These are phyloP conservation scores for Podaxis sp. DNA, from an alignment of 768 basidiomycete species.

Conservation along the genomic window DNA sequence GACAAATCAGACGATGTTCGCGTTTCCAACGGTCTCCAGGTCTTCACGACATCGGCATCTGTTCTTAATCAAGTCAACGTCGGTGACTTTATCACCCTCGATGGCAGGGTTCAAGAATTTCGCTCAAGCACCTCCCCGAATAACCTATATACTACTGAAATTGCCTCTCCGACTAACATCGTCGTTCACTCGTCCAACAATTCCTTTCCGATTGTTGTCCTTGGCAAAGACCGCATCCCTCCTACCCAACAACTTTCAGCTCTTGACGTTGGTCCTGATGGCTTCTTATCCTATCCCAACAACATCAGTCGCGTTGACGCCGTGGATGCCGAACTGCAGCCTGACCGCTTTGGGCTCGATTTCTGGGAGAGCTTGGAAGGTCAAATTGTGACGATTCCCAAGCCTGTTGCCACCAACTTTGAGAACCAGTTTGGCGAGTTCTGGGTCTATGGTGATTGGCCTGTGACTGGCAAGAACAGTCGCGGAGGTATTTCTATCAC, in stretches of 20 bases:
- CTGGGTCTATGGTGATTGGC: slow-evolving; percentile 61
- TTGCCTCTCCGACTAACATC: slow-evolving; percentile 45
- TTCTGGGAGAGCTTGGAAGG: slow-evolving; percentile 68
- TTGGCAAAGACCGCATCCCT: slow-evolving; percentile 53
- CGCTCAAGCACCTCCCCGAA: slow-evolving; percentile 42
- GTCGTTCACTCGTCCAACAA: slow-evolving; percentile 44
- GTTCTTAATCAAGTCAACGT: slow-evolving; percentile 38
- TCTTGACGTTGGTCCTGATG: slow-evolving; percentile 53
- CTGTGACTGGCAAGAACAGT: slow-evolving; percentile 51
- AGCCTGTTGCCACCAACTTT: slow-evolving; percentile 48
- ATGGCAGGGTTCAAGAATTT: slow-evolving; percentile 49
- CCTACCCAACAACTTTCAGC: slow-evolving; percentile 48
- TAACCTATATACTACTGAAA: slow-evolving; percentile 50
- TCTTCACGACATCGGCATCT: slow-evolving; percentile 44
- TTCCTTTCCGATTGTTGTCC: slow-evolving; percentile 45
- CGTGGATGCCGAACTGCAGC: slow-evolving; percentile 47
- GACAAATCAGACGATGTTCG: slow-evolving; percentile 44
- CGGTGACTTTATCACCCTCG: slow-evolving; percentile 48
- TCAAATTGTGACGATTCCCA: slow-evolving; percentile 52
- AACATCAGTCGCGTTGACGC: slow-evolving; percentile 46
- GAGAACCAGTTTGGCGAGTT: slow-evolving; percentile 54
- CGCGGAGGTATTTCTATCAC: slow-evolving; percentile 57
- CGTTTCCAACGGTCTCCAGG: slow-evolving; percentile 49
- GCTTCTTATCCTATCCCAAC: slow-evolving; percentile 56
- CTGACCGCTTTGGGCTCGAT: slow-evolving; percentile 54